phyloP scores from a whole-genome alignment of 208 protist species.

The Herpetomonas tarakana region DNA sequence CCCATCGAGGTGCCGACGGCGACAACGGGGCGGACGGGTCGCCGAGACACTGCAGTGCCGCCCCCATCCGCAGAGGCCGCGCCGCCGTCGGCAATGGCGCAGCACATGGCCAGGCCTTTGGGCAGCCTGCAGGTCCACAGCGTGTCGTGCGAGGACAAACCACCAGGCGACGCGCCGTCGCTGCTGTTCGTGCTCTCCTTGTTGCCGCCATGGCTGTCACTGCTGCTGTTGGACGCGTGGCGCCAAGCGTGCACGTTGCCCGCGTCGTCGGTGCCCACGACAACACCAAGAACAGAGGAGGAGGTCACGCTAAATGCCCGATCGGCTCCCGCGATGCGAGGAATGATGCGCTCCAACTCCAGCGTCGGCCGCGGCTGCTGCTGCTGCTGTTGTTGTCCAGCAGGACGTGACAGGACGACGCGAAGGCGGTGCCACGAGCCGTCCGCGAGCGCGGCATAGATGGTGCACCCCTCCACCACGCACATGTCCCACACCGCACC shows the following conservation, averaged over 20 bases:
- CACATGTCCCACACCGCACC: slow-evolving; percentile 79
- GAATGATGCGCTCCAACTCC: slow-evolving; percentile 65
- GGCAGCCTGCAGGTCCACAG: slow-evolving; percentile 72
- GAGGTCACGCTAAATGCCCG: slow-evolving; percentile 72
- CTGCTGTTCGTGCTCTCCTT: background rate
- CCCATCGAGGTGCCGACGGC: slow-evolving; percentile 81
- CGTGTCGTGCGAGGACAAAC: slow-evolving; percentile 52
- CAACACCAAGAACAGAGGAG: slow-evolving; percentile 25
- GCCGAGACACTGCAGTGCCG: no score
- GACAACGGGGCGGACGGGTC: slow-evolving; percentile 37
- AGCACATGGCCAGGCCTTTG: slow-evolving; percentile 75
- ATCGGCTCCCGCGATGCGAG: slow-evolving; percentile 71
- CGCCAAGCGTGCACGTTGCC: slow-evolving; percentile 81
- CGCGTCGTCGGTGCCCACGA: slow-evolving; percentile 73
- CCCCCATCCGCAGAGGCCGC: background rate
- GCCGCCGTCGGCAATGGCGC: slow-evolving; percentile 32
- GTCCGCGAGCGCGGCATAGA: slow-evolving; percentile 36
- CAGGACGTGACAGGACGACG: slow-evolving; percentile 1
- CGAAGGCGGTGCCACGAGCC: slow-evolving; percentile 55
- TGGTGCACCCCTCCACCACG: slow-evolving; percentile 6
- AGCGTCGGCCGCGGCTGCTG: slow-evolving; percentile 44
- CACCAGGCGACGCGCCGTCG: slow-evolving; percentile 9
- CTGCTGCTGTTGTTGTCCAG: background rate
- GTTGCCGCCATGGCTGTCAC: background rate
- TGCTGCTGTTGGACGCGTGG: slow-evolving; percentile 14